These are phyloP conservation scores for Acarospora socialis DNA, from an alignment of 2,329 filamentous ascomycete species.

Conservation along the genomic window DNA sequence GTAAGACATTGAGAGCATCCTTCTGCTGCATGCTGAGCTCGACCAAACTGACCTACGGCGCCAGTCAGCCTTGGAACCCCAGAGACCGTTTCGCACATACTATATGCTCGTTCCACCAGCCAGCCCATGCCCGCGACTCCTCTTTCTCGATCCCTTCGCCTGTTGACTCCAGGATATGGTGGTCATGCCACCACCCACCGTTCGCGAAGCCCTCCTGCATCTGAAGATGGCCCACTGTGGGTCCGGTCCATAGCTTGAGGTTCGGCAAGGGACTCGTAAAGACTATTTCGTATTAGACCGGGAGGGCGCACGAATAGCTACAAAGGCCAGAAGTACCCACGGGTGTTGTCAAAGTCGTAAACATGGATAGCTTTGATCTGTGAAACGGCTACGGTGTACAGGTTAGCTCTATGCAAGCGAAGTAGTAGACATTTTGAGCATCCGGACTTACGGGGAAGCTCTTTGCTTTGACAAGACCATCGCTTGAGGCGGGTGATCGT, in stretches of 20 bases:
- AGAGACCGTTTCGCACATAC: constrained; percentile 30
- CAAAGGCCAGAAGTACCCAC: constrained; percentile 34
- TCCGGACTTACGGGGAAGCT: constrained; percentile 46
- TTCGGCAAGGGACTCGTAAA: constrained; percentile 89
- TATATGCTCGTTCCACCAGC: constrained; percentile 94
- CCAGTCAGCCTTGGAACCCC: constrained; percentile 2
- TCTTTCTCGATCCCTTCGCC: constrained; percentile 71
- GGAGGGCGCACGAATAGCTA: constrained; percentile 12
- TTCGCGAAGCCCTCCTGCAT: constrained; percentile 62
- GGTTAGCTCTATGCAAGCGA: too few relatives aligned
- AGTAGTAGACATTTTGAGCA: constrained; percentile 13
- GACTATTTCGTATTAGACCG: constrained; percentile 36
- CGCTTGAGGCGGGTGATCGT: constrained; percentile 65
- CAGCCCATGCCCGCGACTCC: constrained; percentile 70
- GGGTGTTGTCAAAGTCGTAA: constrained; percentile 96
- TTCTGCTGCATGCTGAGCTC: constrained; percentile 68
- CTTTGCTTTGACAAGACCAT: constrained; percentile 67
- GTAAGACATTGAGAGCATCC: constrained; percentile 67
- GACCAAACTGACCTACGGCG: constrained; percentile 50
- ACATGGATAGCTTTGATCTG: constrained; percentile 71
- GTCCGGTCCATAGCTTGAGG: constrained; percentile 67
- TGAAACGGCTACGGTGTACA: constrained; percentile 42
- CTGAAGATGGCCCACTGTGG: constrained; percentile 63
- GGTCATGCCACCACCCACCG: constrained; percentile 96
- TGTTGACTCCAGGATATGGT: constrained; percentile 68